A percentile compares a stretch with the other conserved stretches of the same genome.
These are phyloP conservation scores for Dalechampia spathulata DNA, from an alignment of 441 rosid genomes.

Conservation along the genomic window DNA sequence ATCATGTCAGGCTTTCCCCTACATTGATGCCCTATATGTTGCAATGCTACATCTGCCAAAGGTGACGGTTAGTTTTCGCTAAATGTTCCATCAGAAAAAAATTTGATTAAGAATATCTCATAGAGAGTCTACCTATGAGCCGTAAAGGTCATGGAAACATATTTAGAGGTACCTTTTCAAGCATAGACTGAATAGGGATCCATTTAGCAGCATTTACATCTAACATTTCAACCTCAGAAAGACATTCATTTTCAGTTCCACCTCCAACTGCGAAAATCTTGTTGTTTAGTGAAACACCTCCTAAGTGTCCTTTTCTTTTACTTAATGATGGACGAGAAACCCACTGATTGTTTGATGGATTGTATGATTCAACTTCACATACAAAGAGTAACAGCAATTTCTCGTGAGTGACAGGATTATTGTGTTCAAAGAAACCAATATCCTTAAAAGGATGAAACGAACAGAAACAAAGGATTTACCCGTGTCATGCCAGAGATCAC, in stretches of 20 bases:
- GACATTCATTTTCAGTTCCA: conserved; percentile 37
- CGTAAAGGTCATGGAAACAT: not conserved
- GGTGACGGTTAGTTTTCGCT: no score
- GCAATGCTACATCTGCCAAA: no score
- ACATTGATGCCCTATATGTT: not conserved
- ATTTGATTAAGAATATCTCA: not conserved
- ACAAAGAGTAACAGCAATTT: conserved; percentile 5
- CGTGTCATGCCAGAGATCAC: conserved; percentile 43
- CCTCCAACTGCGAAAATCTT: conserved; percentile 77
- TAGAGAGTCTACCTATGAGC: not conserved
- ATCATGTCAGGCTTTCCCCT: not conserved
- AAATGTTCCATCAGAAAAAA: not conserved
- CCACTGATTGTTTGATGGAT: conserved; percentile 46
- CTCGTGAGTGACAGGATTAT: not conserved
- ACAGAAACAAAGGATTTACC: conserved; percentile 22
- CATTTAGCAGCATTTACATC: conserved; percentile 67
- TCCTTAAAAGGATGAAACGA: conserved; percentile 2
- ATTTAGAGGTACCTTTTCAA: conserved; percentile 37
- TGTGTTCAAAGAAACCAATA: not conserved
- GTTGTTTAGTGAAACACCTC: conserved; percentile 43
- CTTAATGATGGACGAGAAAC: conserved; percentile 43
- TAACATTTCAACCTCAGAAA: conserved; percentile 83
- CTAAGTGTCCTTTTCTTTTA: conserved; percentile 50
- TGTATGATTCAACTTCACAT: conserved; percentile 69
- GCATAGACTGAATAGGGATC: conserved; percentile 58